Percentiles rank a stretch among this genome's conserved stretches.
These are phyloP conservation scores for Domatiomyces catenatus DNA, from an alignment of 2,329 filamentous ascomycete genomes.

Conservation along the genomic window DNA sequence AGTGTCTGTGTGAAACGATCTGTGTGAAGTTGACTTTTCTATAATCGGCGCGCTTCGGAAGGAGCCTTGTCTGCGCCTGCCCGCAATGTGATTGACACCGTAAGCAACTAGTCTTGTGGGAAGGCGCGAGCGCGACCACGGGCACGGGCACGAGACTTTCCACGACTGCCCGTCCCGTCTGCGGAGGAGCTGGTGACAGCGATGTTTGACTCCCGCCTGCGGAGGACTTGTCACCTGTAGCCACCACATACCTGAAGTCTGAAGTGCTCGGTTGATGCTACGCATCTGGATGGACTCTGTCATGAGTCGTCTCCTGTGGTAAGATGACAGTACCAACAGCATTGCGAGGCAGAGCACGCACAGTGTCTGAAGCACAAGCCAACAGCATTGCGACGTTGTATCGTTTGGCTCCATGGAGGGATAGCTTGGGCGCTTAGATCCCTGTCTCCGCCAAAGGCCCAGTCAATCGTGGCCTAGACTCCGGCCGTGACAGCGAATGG, in stretches of 20 bases:
- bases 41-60: neutral
- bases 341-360: neutral
- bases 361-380: neutral
- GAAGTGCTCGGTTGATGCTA: too few relatives aligned
- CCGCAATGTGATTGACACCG: neutral
- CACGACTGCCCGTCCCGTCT: neutral
- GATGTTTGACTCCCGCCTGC: neutral
- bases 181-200: neutral
- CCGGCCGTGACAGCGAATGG: neutral
- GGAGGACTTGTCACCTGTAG: too few relatives aligned
- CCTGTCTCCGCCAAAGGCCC: neutral
- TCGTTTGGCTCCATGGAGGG: neutral
- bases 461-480: neutral
- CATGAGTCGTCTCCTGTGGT: too few relatives aligned
- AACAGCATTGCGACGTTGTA: neutral
- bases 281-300: too few relatives aligned
- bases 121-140: too few relatives aligned
- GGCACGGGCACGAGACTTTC: neutral
- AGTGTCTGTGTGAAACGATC: neutral
- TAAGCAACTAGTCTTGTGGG: too few relatives aligned
- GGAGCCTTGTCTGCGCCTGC: neutral
- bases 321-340: too few relatives aligned
- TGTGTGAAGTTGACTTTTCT: neutral
- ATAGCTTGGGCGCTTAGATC: conserved; percentile 1
- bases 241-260: too few relatives aligned